Evolutionary conservation across 805 yeast species (phyloP), one percentile per base, ranked within the genome.

Genomic region (Lipomyces anomalus): DNA sequence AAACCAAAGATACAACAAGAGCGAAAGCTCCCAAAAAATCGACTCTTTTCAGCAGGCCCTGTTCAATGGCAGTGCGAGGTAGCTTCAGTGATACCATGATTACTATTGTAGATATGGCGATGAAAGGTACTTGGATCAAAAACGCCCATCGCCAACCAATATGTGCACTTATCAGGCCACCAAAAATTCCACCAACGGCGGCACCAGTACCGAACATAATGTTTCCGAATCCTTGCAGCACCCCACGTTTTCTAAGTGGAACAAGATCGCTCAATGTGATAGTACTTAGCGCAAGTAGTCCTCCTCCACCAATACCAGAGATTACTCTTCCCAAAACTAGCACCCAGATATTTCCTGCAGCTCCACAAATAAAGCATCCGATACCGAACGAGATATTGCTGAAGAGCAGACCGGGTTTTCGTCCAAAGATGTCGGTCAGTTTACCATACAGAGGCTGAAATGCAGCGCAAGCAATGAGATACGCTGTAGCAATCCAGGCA

Each of bases 291-390:
- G 84, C 71, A 35, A 78, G 78, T 48, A 82, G 73, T 1, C 90
- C 89, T 7, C 87, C 84, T 22, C 87, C 88, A 6, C 89, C 90
- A 51, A 80, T 73, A 23, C 90, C 90, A 22, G 89, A 78, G 43
- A 82, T 21, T 28, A 85, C 80, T 55, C 95, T 71, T 0, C 50
- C 60, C 22, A 44, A 40, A 22, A 57, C 57, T 17, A 57, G 51
- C 34, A 48, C 34, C 52, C 52, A 51, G 34, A 52, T 32, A 20
- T 44, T 39, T 22, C 35, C 37, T 9, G 57, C 43, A 29, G 47
- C 33, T 1, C 84, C 89, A 46, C 78, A 74, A 29, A 74, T 44
- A n/a, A 68, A 51, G 59, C 79, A 75, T 23, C 80, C 81, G 18
- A 73, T 18, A 1, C 69, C 75, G 55, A 76, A 76, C 71, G 68